Evolutionary conservation across 2,329 filamentous ascomycete genomes (phyloP).

Genomic region (Lecanicillium sp.): DNA sequence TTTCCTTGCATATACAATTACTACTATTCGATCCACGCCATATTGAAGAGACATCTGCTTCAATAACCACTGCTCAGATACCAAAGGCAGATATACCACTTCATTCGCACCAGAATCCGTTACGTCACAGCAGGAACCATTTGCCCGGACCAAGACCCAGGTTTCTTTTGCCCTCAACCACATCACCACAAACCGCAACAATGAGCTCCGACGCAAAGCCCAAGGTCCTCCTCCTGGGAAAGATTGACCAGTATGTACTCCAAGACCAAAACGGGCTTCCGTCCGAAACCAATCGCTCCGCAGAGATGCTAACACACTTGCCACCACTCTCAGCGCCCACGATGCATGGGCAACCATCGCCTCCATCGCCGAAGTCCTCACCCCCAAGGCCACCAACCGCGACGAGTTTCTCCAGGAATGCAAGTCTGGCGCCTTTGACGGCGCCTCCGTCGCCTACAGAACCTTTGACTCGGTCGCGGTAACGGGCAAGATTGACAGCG

Average conservation of each 20-base stretch:
- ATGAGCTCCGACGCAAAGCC: slow-evolving; percentile 11
- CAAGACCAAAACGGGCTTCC: neutral
- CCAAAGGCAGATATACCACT: too few species aligned
- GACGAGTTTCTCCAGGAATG: slow-evolving; percentile 63
- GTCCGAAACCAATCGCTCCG: too few species aligned
- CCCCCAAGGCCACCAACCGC: slow-evolving; percentile 53
- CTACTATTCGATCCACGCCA: too few species aligned
- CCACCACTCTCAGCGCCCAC: slow-evolving; percentile 47
- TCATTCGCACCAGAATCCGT: too few species aligned
- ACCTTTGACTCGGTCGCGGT: slow-evolving; percentile 58
- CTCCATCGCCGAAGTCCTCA: slow-evolving; percentile 56
- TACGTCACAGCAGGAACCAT: too few species aligned
- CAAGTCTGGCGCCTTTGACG: slow-evolving; percentile 56
- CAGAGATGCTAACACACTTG: slow-evolving; percentile 1
- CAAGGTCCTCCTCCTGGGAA: slow-evolving; percentile 32
- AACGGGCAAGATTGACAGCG: slow-evolving; percentile 64
- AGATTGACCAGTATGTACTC: slow-evolving; percentile 28
- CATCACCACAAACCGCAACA: too few species aligned
- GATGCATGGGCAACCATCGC: slow-evolving; percentile 55
- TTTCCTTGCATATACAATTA: too few species aligned
- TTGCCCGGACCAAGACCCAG: too few species aligned
- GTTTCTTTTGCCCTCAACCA: too few species aligned
- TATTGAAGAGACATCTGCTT: too few species aligned
- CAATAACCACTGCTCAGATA: too few species aligned
- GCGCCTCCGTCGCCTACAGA: slow-evolving; percentile 58